Percentiles rank a stretch among this genome's conserved stretches.
phyloP scores from a whole-genome alignment of 73 alveolate species.

The Breviolum minutum region DNA sequence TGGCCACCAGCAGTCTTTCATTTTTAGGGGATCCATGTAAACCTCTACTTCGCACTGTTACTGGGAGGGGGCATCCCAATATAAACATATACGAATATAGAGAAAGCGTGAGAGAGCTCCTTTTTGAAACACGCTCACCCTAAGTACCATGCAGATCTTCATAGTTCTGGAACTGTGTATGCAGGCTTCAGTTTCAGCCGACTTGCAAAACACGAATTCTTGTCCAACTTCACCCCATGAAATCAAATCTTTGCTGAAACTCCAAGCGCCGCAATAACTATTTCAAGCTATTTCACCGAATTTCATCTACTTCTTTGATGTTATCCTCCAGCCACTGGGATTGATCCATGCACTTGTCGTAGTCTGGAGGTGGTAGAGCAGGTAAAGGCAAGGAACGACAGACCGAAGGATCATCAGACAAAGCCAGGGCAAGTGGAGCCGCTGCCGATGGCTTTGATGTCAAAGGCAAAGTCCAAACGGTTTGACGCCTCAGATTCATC shows the following conservation, averaged over 20 bases:
- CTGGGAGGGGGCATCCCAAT: no score
- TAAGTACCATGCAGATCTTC: not conserved
- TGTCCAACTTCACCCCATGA: no score
- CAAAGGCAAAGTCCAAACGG: conserved; percentile 17
- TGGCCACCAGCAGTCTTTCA: no score
- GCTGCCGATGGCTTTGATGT: not conserved
- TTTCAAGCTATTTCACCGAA: not conserved
- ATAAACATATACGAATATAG: not conserved
- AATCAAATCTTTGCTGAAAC: not conserved
- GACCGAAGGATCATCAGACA: not conserved
- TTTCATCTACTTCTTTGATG: not conserved
- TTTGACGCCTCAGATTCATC: not conserved
- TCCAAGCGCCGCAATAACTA: not conserved
- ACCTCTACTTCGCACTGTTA: no score
- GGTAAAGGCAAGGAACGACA: conserved; percentile 13
- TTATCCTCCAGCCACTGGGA: not conserved
- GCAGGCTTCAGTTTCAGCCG: no score
- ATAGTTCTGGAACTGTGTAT: not conserved
- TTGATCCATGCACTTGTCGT: not conserved
- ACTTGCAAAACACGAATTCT: no score
- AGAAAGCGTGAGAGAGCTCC: not conserved
- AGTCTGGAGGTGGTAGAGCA: not conserved
- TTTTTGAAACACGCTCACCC: not conserved
- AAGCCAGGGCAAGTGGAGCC: not conserved
- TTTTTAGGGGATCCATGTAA: no score